Base-by-base conservation (phyloP, 2,329 filamentous ascomycete genomes). In the Claviceps africana region DNA sequence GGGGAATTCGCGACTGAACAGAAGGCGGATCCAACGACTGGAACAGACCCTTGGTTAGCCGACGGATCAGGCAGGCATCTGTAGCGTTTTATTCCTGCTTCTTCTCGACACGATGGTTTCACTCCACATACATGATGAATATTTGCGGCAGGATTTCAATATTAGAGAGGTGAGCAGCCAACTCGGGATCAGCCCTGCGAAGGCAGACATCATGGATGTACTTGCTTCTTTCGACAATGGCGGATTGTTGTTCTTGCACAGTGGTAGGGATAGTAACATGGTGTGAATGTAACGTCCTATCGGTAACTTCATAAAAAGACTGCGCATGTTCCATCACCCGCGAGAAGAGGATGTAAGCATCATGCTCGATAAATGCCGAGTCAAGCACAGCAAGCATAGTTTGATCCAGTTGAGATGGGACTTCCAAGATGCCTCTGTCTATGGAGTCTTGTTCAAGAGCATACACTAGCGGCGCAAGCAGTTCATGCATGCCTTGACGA, bases 401-500 rank as follows among this genome's bases (percentile, higher is more conserved):
- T 22, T 72, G 67, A 48, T 84, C 77, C 3, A 69, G 64, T 37
- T 45, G 37, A 15, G 65, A 59, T 11, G 61, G 59, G 2, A 63
- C 62, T 1, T 64, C 62, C 44, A 67, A 62, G 3, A 66, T 62
- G 2, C 62, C 59, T 3, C 67, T 65, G 51, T 86, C 76, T 49
- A 95, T 72, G 7, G 90, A 85, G 69, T 98, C 93, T 59, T 83
- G 76, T 59, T 90, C 82, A 6, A 97, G 72, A 2, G 88, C 86
- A 76, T 88, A 88, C 7, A 96, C 72, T 39, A 98, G 82, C 0
- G 93, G 90, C 0, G 93, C 93, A 15, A 97, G 74, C 44, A 98
- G 73, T 68, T 98, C 93, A 65, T 98, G 93, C 91, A 98, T 98
- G 11, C 93, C 93, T 70, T 98, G 93, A n/a, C 93, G 82, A 65